These are phyloP conservation scores for Geotrichum australiense DNA, from an alignment of 1,139 yeast species.

Conservation along the genomic window DNA sequence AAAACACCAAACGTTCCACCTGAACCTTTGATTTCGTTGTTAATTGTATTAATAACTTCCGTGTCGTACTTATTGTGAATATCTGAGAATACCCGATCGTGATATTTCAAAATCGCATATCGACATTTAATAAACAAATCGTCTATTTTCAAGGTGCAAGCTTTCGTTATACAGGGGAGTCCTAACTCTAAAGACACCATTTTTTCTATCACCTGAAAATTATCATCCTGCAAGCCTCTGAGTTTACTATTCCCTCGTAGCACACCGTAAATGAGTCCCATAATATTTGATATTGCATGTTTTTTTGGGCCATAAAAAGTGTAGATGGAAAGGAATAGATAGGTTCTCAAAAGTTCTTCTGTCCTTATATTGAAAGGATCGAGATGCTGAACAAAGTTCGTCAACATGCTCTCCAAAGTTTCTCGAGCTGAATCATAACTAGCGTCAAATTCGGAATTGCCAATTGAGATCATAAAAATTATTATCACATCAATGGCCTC, in stretches of 20 bases:
- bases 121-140: conserved; percentile 11
- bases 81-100: conserved; percentile 1
- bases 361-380: too few relatives aligned
- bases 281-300: background rate
- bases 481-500: too few relatives aligned
- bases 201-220: conserved; percentile 9
- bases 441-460: too few relatives aligned
- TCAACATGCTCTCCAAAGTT: too few relatives aligned
- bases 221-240: too few relatives aligned
- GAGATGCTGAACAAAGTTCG: too few relatives aligned
- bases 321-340: too few relatives aligned
- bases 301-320: too few relatives aligned
- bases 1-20: conserved; percentile 9
- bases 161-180: background rate
- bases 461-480: too few relatives aligned
- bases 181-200: conserved; percentile 3
- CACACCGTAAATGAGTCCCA: conserved; percentile 8
- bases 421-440: too few relatives aligned
- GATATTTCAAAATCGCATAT: conserved; percentile 4
- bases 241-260: too few relatives aligned
- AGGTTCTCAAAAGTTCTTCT: too few relatives aligned
- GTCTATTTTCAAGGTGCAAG: background rate
- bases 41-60: background rate
- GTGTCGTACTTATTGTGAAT: background rate
- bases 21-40: conserved; percentile 7